Evolutionary conservation across 2,329 filamentous ascomycete genomes (phyloP), one percentile per base, ranked within the genome.

Genomic region (Metarhizium guizhouense): DNA sequence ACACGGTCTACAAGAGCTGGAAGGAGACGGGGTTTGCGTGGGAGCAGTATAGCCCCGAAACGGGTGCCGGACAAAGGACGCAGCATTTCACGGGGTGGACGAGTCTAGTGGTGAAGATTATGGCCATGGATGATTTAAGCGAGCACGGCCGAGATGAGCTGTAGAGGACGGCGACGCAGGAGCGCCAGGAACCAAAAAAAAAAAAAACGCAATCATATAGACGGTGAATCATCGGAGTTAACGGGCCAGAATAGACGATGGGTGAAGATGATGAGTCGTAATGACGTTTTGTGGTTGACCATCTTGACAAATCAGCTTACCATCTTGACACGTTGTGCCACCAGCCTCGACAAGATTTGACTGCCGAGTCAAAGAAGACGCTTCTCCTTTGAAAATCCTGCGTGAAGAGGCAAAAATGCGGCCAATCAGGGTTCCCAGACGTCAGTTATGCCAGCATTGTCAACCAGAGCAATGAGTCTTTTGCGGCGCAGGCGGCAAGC

Each of bases 51-150:
- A 90, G 95, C 69, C 90, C 92, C 0, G 90, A 96, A 64, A 95
- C 90, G 3, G 94, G 94, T 49, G 82, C 82, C 54, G 94, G 94
- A n/a, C 93, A 97, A 76, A 81, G 94, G 47, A 97, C 92, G 5
- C 91, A 96, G 77, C 93, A 97, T 72, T 99, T 99, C 69, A 96
- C 94, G 0, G 94, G 94, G 52, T 99, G 94, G 94, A 99, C 94
- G n/a, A 96, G 90, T 69, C 76, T 97, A 72, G 89, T 97, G 51
- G 92, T 97, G 49, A 96, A 96, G 77, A 90, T 99, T 62, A 96
- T 97, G 91, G 84, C 84, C 50, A 93, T 99, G 90, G 88, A 90
- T 6, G 87, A 95, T 63, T 66, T 90, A 47, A 62, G 63, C 45
- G 64, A 60, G 34, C 69, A 70, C 50, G 64, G 55, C 20, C 71